Conservation (phyloP, 768 basidiomycete genomes). For the Coprinellus aureogranulatus region DNA sequence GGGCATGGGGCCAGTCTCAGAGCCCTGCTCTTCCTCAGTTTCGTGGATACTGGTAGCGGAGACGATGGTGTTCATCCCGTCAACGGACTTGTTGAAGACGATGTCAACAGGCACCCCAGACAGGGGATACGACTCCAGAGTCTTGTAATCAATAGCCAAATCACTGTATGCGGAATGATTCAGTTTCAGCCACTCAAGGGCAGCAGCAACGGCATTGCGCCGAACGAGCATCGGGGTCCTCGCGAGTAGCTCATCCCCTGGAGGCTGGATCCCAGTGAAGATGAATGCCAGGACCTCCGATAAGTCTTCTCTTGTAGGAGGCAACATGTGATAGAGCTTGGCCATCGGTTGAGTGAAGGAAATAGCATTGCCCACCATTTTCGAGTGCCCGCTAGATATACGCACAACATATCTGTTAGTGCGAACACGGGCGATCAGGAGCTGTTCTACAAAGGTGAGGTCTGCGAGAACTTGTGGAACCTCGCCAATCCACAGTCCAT, state of each 20-base stretch:
- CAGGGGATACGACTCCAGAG: not conserved
- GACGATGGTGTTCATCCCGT: not conserved
- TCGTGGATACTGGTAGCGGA: conserved; percentile 27
- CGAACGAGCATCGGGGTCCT: not conserved
- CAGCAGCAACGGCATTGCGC: not conserved
- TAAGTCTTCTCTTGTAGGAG: conserved; percentile 19
- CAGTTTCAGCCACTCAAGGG: conserved; percentile 5
- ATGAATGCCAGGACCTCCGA: conserved; percentile 4
- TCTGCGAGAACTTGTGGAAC: conserved; percentile 24
- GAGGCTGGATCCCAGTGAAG: not conserved
- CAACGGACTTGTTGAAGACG: no score
- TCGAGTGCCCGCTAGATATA: conserved; percentile 22
- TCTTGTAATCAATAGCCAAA: not conserved
- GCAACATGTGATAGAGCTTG: conserved; percentile 26
- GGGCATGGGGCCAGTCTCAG: conserved; percentile 26
- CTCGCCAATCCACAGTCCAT: conserved; percentile 35
- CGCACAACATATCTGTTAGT: conserved; percentile 27
- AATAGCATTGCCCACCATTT: conserved; percentile 30
- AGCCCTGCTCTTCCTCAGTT: not conserved
- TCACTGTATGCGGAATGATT: not conserved
- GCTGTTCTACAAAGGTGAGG: conserved; percentile 26
- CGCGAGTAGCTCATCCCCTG: not conserved
- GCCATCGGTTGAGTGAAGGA: conserved; percentile 22
- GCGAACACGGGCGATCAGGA: conserved; percentile 22
- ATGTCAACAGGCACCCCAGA: not conserved